Evolutionary conservation across 129 eudicot genomes (phyloP), one percentile per base, ranked within the genome.

Genomic region (Silybum marianum): DNA sequence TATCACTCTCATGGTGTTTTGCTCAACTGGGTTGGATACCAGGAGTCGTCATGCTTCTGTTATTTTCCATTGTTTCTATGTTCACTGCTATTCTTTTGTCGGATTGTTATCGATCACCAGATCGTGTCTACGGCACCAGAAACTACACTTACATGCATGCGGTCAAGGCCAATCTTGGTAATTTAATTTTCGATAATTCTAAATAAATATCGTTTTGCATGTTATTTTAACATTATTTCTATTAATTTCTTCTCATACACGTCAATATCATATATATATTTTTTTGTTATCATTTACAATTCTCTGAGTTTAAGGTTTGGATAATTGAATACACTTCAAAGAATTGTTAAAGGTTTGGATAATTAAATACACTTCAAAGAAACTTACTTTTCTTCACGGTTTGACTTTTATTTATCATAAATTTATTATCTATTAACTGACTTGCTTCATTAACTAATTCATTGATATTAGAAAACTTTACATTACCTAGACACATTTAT

Each of bases 11-110:
- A 3, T 91, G 96, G 96, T 88, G 84, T 67, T 77, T 84, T 9
- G 91, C 96, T 9, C 91, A 89, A 69, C 78, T 91, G 78, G 91
- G 97, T 5, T 87, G 93, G 97, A 71, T 89, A 2, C 83, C 89
- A 0, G 93, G 97, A 24, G 81, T 87, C 16, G 25, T 82, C 10
- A 69, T 86, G 12, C 83, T 91, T n/a, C 0, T 84, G 13, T 60
- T 82, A 4, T 87, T 91, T 71, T 77, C 90, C 0, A 26, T 28
- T 16, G 54, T 91, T 42, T 87, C 88, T 10, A 84, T 82, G 74
- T 89, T 76, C 62, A 69, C 87, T 76, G 83, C 93, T 6, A 18
- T 72, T 18, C 85, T 91, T 9, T 80, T 89, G 7, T 87, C 90
- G 3, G 90, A 89, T 58, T 87, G 93, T 75, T 91, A 89, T 72